Evolutionary conservation across 2,329 filamentous ascomycete genomes (phyloP).

Genomic region (Alternaria sp.): DNA sequence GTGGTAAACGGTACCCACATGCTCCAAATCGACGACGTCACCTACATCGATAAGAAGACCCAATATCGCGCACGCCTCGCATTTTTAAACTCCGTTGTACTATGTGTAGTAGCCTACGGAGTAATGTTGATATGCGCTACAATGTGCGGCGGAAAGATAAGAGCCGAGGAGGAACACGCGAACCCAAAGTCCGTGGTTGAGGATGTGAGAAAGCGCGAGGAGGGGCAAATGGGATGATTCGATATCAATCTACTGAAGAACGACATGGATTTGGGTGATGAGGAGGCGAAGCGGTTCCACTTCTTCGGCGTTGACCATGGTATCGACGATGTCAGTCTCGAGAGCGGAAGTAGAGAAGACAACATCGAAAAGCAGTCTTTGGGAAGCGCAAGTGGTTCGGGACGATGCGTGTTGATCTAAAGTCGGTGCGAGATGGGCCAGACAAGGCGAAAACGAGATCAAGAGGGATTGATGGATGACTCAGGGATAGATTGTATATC

Average conservation of each 20-base stretch:
- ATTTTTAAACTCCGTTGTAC: no score
- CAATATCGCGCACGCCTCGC: no score
- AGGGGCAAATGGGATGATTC: not conserved
- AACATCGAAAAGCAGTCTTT: not conserved
- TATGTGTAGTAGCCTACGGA: no score
- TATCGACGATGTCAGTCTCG: not conserved
- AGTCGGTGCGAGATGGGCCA: not conserved
- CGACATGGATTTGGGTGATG: accelerated
- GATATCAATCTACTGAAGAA: not conserved
- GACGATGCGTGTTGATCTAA: not conserved
- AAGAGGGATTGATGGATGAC: no score
- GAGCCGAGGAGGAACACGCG: not conserved
- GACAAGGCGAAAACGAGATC: no score
- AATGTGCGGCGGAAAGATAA: not conserved
- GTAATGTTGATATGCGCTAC: no score
- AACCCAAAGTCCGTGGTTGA: accelerated
- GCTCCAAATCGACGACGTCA: not conserved
- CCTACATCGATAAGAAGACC: no score
- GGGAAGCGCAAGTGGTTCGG: not conserved
- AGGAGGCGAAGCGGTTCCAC: not conserved
- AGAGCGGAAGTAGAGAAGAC: not conserved
- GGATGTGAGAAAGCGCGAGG: accelerated
- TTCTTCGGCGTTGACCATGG: not conserved
- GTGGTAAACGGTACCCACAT: not conserved
- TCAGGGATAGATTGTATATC: no score